Percentiles rank a stretch among this genome's conserved stretches.
Conservation (phyloP, 2,329 filamentous ascomycete species). For the Beauveria sp. region DNA sequence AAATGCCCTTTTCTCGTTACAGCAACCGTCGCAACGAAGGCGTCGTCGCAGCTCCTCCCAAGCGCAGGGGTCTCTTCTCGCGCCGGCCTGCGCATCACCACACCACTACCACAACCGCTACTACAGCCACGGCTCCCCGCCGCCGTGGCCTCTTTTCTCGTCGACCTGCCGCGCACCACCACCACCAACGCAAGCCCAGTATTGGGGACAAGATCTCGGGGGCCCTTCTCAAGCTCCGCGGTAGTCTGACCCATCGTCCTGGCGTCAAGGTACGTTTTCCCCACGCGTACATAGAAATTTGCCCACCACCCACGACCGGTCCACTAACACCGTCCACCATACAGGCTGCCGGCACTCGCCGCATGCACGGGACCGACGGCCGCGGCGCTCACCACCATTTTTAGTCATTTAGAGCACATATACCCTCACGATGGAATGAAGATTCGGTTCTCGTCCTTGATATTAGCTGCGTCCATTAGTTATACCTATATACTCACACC, state of each 20-base stretch:
- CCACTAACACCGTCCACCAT: background rate
- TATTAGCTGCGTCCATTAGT: background rate
- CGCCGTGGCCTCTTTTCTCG: constrained; percentile 32
- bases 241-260: constrained; percentile 58
- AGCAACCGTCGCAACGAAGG: constrained; percentile 12
- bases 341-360: constrained; percentile 63
- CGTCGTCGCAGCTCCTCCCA: constrained; percentile 10
- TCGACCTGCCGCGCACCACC: constrained; percentile 31
- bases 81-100: constrained; percentile 25
- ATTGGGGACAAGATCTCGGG: constrained; percentile 74
- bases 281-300: no score
- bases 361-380: constrained; percentile 69
- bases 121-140: constrained; percentile 35
- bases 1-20: constrained; percentile 25
- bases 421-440: background rate
- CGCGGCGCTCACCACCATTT: constrained; percentile 40
- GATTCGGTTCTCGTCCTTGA: background rate
- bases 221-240: constrained; percentile 65
- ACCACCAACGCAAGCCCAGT: constrained; percentile 58
- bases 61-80: constrained; percentile 18
- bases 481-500: background rate
- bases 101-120: constrained; percentile 30
- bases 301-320: no score
- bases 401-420: background rate
- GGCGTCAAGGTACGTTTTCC: constrained; percentile 55